Base-by-base conservation (phyloP, 768 basidiomycete species). In the Neoboletus brunneissimus region DNA sequence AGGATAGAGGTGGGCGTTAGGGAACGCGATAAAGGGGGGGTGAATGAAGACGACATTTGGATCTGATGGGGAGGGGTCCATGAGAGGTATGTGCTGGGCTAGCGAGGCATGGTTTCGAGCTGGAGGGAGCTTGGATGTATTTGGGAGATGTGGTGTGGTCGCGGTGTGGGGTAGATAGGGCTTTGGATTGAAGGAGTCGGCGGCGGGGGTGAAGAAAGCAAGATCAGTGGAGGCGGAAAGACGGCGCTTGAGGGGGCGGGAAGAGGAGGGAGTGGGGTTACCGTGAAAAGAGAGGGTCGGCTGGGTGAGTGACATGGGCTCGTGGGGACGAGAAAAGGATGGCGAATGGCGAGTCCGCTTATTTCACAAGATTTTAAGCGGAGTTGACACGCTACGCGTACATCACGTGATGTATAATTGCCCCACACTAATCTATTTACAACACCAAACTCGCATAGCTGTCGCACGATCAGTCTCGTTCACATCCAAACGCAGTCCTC, bases 11-110 rank as follows among this genome's bases (percentile, higher is more conserved):
- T 84, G 75, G 20, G 86, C 79, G 50, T 82, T 74, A 2, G 89
- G 89, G 65, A 90, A 90, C 32, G 74, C 66, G 46, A 73, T 76
- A 71, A 90, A 91, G 10, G 90, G 90, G 0, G 88, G 86, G 62
- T 82, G 88, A 35, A 92, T 81, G 71, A 92, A 89, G 55, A 87
- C 63, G 44, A 83, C 80, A 51, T 75, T 78, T 22, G 83, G 81
- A 63, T 92, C 90, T n/a, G 78, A 76, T 6, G 79, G 79, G 13
- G 79, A 78, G 1, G 89, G 89, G 64, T 91, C 89, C 80, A 84
- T 82, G 57, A 80, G 76, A 23, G 79, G 77, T 16, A 82, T 71
- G 34, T 81, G 79, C 4, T 81, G 66, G 5, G 76, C 71, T 53
- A 81, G 73, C 7, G 76, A 45, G 47, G 58, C 43, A 45, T 67